A percentile compares a stretch with the other conserved stretches of the same genome.
Evolutionary conservation across 1,284 basidiomycete genomes (phyloP).

Genomic region (Cryptococcus maquisensis): DNA sequence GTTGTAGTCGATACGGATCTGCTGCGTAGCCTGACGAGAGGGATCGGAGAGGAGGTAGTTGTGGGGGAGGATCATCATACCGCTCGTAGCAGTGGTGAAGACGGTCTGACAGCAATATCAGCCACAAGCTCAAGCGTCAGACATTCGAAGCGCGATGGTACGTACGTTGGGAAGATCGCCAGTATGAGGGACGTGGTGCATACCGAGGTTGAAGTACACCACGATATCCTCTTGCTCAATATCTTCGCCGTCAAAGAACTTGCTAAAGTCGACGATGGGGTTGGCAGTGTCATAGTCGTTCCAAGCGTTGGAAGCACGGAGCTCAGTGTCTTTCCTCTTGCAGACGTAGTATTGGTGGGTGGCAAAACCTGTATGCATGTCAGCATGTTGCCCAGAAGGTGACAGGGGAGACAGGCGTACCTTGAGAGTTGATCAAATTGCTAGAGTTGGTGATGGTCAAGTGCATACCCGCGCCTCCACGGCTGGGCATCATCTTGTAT

Average conservation of each 20-base stretch:
- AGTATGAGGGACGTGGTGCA: slow-evolving; percentile 27
- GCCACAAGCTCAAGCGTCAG: neutral
- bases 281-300: slow-evolving; percentile 60
- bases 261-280: slow-evolving; percentile 50
- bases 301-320: slow-evolving; percentile 57
- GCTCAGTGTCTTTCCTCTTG: slow-evolving; percentile 64
- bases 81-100: slow-evolving; percentile 30
- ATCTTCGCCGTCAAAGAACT: slow-evolving; percentile 41
- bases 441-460: slow-evolving; percentile 35
- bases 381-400: neutral
- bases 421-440: slow-evolving; percentile 33
- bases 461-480: slow-evolving; percentile 28
- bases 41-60: slow-evolving; percentile 34
- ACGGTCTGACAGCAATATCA: slow-evolving; percentile 28
- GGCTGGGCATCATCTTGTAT: slow-evolving; percentile 37
- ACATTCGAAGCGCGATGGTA: neutral
- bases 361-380: slow-evolving; percentile 21
- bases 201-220: slow-evolving; percentile 30
- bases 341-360: slow-evolving; percentile 57
- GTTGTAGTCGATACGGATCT: slow-evolving; percentile 32
- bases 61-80: slow-evolving; percentile 34
- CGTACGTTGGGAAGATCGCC: slow-evolving; percentile 21
- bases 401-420: slow-evolving; percentile 1
- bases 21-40: slow-evolving; percentile 25
- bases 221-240: slow-evolving; percentile 43